These are phyloP conservation scores for Solanum pennellii DNA, from an alignment of 257 asterid species.

Conservation along the genomic window DNA sequence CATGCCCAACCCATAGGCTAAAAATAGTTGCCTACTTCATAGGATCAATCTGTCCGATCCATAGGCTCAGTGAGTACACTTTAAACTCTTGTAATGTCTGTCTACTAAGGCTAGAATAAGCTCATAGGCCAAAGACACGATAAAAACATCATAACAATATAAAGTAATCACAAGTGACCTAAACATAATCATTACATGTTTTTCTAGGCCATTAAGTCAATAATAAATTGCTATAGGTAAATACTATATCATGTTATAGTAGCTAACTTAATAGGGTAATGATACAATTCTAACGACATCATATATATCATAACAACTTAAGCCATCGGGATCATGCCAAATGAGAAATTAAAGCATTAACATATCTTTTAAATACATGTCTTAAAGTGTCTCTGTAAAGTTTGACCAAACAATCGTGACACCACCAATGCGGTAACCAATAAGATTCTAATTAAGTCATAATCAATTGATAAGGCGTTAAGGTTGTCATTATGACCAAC, in stretches of 20 bases:
- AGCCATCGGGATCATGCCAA: not conserved
- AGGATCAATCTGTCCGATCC: not conserved
- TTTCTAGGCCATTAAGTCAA: not conserved
- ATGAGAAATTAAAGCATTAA: not conserved
- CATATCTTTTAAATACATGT: not conserved
- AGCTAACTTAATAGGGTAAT: not conserved
- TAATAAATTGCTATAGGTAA: too few relatives aligned
- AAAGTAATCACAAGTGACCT: not conserved
- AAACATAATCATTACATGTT: not conserved
- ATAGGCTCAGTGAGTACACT: not conserved
- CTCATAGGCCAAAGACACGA: not conserved
- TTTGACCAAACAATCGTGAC: not conserved
- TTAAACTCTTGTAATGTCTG: too few relatives aligned
- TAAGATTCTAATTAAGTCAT: not conserved
- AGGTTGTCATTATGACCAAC: not conserved
- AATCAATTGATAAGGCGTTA: not conserved
- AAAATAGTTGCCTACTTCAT: not conserved
- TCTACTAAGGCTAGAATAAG: not conserved
- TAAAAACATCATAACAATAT: not conserved
- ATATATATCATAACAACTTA: not conserved
- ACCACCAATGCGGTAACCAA: not conserved
- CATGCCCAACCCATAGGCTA: not conserved
- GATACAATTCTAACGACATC: too few relatives aligned
- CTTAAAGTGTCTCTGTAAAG: not conserved
- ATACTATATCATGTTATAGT: not conserved